Base-by-base conservation (phyloP, 2,329 filamentous ascomycete species). In the Xylaria sp. region DNA sequence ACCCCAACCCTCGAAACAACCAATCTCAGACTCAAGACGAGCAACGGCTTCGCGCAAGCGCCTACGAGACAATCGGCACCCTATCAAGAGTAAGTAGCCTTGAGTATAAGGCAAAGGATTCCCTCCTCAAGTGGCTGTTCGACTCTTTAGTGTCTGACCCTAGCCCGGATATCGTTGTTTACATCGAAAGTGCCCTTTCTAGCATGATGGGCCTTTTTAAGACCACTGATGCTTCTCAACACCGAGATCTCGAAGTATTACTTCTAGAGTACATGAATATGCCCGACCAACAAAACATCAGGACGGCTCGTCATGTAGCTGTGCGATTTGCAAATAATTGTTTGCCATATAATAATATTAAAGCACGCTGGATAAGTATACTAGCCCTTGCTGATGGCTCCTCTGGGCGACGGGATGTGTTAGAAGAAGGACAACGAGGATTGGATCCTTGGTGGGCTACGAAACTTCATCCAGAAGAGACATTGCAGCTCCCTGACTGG, bases 311-410 rank as follows among this genome's bases (percentile, higher is more conserved):
- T 7, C 96, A 94, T 80, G 91, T 93, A 21, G 91, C 91, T 27
- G 90, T 96, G 7, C 92, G 96, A 66, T 98, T 95, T 85, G 93
- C 93, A 11, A 98, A 98, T 77, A 88, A 93, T 59, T 97, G 93
- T 75, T 83, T 99, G 4, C 88, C 91, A 0, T 98, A 93, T 74
- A 85, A 85, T 21, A 93, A 97, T 75, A 85, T 93, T 9, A 84
- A 91, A 45, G 96, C 89, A 30, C 88, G 96, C 57, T 98, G 93
- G 93, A 92, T 98, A 55, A 89, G 98, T 78, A 87, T 98, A 17
- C 85, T 98, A 58, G 95, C 94, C 7, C 83, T 96, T 8, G 89
- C 88, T 17, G 90, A 90, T 12, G 85, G 85, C 2, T 79, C 82
- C 2, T 86, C 89, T 59, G 92, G 94, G 77, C 88, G 92, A 54